Percentiles rank a stretch among this genome's conserved stretches.
phyloP scores from a whole-genome alignment of 805 yeast genomes.

The Suhomyces canberraensis region DNA sequence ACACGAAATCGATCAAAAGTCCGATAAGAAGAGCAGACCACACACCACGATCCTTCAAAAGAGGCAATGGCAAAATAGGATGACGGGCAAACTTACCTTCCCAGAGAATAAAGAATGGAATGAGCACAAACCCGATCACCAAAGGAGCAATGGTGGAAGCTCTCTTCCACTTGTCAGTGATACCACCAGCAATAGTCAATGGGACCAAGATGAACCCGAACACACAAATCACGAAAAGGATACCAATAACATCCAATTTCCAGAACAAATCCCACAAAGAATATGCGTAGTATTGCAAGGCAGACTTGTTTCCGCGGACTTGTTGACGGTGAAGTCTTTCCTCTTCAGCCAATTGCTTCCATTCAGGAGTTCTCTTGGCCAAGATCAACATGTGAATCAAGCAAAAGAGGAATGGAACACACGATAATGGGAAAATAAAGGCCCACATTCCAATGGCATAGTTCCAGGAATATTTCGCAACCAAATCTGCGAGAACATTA shows the following conservation, averaged over 20 bases:
- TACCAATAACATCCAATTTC: conserved; percentile 65
- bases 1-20: conserved; percentile 56
- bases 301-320: background rate
- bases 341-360: conserved; percentile 40
- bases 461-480: conserved; percentile 58
- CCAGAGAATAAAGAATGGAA: conserved; percentile 61
- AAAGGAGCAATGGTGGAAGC: conserved; percentile 67
- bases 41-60: conserved; percentile 66
- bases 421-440: conserved; percentile 62
- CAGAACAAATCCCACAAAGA: conserved; percentile 43
- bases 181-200: conserved; percentile 73
- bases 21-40: conserved; percentile 67
- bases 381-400: conserved; percentile 52
- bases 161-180: conserved; percentile 49
- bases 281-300: conserved; percentile 8
- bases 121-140: conserved; percentile 58
- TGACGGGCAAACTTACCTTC: conserved; percentile 52
- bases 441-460: conserved; percentile 76
- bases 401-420: conserved; percentile 57
- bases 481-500: conserved; percentile 43
- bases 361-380: conserved; percentile 54
- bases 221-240: conserved; percentile 50
- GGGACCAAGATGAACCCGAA: conserved; percentile 70
- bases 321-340: conserved; percentile 15
- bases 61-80: conserved; percentile 61